Conservation (phyloP, 2,329 filamentous ascomycete species). For the Ceratocystis cubensis region DNA sequence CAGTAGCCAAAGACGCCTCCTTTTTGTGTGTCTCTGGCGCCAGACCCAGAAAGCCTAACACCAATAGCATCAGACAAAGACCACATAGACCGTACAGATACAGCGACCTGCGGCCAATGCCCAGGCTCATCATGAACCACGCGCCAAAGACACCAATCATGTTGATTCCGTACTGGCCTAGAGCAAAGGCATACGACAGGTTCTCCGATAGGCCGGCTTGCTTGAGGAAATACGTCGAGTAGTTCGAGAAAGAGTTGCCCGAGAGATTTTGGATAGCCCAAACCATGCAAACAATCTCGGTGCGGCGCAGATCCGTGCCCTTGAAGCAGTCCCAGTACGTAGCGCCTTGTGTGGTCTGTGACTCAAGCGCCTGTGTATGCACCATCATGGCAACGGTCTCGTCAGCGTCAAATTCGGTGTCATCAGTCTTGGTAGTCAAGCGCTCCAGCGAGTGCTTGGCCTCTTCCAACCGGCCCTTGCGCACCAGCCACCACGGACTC, state of each 20-base stretch:
- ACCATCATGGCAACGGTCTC: constrained; percentile 89
- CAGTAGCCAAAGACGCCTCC: constrained; percentile 59
- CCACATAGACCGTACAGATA: constrained; percentile 65
- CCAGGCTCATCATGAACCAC: constrained; percentile 65
- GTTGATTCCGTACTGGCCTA: constrained; percentile 57
- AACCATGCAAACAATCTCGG: constrained; percentile 54
- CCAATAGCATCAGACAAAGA: constrained; percentile 62
- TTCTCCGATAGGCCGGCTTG: constrained; percentile 43
- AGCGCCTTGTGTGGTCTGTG: constrained; percentile 59
- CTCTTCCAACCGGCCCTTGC: constrained; percentile 49
- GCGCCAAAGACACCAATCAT: constrained; percentile 71
- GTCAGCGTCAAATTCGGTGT: constrained; percentile 65
- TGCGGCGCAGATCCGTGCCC: constrained; percentile 64
- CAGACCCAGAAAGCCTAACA: constrained; percentile 73
- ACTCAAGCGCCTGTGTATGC: constrained; percentile 71
- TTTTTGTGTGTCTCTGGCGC: constrained; percentile 48
- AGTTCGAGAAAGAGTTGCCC: constrained; percentile 53
- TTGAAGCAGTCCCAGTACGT: constrained; percentile 75
- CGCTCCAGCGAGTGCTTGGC: constrained; percentile 55
- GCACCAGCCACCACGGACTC: constrained; percentile 65
- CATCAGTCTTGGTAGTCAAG: constrained; percentile 48
- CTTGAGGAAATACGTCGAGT: constrained; percentile 51
- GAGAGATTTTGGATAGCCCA: constrained; percentile 53
- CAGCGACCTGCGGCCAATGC: constrained; percentile 61
- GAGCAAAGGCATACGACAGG: constrained; percentile 46